Evolutionary conservation across 2,329 filamentous ascomycete species (phyloP).

Genomic region (Alternaria sp.): DNA sequence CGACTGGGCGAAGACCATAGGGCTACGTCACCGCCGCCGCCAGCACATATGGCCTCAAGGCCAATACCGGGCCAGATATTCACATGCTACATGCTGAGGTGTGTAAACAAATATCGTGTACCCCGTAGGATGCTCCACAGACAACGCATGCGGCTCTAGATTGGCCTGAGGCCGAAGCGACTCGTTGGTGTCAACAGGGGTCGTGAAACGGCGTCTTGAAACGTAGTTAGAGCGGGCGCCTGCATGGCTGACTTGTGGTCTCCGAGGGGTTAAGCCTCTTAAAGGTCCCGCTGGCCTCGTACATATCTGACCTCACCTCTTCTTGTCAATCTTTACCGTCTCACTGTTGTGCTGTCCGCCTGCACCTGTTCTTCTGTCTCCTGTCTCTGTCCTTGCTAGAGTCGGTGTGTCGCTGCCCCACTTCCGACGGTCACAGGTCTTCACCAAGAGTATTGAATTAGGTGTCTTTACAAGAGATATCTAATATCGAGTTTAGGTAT

Average conservation of each 20-base stretch:
- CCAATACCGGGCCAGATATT: neutral
- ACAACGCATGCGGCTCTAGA: constrained; percentile 2
- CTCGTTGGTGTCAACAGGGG: constrained; percentile 46
- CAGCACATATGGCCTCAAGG: neutral
- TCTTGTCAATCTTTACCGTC: constrained; percentile 20
- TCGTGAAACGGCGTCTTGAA: constrained; percentile 49
- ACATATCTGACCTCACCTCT: constrained; percentile 30
- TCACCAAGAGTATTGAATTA: neutral
- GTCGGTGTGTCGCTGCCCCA: constrained; percentile 13
- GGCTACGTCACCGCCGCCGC: constrained; percentile 13
- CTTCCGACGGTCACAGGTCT: neutral
- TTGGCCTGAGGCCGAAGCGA: constrained; percentile 34
- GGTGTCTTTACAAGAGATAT: neutral
- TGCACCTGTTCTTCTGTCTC: constrained; percentile 5
- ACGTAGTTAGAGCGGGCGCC: constrained; percentile 45
- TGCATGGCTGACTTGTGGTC: constrained; percentile 43
- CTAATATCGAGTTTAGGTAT: constrained; percentile 6
- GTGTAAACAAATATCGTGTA: neutral
- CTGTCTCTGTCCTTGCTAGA: constrained; percentile 13
- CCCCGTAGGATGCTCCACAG: neutral
- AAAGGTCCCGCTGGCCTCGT: constrained; percentile 32
- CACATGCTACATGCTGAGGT: neutral
- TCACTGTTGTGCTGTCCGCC: constrained; percentile 10
- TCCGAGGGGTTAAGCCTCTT: constrained; percentile 24
- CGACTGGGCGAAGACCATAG: constrained; percentile 16